Percentiles rank a stretch among this genome's conserved stretches.
These are phyloP conservation scores for Gossypium raimondii DNA, from an alignment of 345 rosid species.

Conservation along the genomic window DNA sequence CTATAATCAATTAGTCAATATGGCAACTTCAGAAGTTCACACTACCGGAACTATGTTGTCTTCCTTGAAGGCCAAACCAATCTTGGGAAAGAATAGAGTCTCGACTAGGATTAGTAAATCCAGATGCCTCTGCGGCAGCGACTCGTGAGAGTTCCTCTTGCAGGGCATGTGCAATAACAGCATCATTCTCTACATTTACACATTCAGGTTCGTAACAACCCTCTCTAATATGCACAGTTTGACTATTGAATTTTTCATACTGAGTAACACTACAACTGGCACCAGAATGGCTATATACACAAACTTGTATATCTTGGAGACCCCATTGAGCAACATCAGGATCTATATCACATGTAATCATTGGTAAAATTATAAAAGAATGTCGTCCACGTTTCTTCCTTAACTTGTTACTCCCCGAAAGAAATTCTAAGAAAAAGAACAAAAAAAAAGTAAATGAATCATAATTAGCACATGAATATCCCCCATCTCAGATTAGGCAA, in stretches of 20 bases:
- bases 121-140: constrained; percentile 52
- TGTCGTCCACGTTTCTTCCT: background rate
- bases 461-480: background rate
- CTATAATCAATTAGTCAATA: background rate
- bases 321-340: constrained; percentile 84
- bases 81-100: constrained; percentile 59
- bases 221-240: constrained; percentile 54
- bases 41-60: constrained; percentile 21
- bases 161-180: constrained; percentile 61
- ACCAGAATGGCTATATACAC: constrained; percentile 52
- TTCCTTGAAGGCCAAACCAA: constrained; percentile 43
- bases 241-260: constrained; percentile 38
- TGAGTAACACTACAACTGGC: constrained; percentile 42
- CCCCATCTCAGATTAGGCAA: background rate
- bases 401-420: background rate
- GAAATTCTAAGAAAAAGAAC: background rate
- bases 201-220: constrained; percentile 37
- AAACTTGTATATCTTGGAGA: constrained; percentile 58
- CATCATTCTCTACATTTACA: constrained; percentile 62
- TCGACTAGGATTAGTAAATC: constrained; percentile 23
- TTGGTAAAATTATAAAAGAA: constrained; percentile 12
- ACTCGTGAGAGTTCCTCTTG: constrained; percentile 74
- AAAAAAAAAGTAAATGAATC: background rate
- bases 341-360: constrained; percentile 45
- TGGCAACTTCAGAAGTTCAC: constrained; percentile 9